Conservation (phyloP, 176 grass and related monocot genomes). For the Zizania latifolia region DNA sequence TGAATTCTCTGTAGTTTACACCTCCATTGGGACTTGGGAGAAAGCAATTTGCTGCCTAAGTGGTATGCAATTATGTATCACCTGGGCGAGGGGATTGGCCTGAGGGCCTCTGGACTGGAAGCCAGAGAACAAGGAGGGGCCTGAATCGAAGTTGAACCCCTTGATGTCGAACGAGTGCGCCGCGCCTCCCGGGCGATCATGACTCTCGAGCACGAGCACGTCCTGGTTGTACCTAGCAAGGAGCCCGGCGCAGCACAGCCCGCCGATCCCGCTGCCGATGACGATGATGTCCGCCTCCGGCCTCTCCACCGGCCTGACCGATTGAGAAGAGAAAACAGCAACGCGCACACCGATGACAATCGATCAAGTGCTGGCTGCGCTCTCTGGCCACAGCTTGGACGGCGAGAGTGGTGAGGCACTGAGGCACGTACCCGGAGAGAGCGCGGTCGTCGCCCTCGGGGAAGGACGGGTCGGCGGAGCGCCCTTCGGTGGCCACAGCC, state of each 20-base stretch:
- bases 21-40: too few relatives aligned
- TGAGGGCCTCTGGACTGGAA: slow-evolving; percentile 86
- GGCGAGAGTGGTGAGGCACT: neutral
- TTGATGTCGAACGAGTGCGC: slow-evolving; percentile 97
- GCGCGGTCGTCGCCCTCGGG: slow-evolving; percentile 29
- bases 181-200: slow-evolving; percentile 77
- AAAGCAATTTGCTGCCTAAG: neutral
- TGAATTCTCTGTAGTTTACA: too few relatives aligned
- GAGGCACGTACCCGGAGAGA: neutral
- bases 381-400: neutral
- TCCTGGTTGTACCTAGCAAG: slow-evolving; percentile 82
- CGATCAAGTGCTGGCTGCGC: neutral
- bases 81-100: slow-evolving; percentile 92
- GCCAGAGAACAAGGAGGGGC: slow-evolving; percentile 86
- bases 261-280: slow-evolving; percentile 81
- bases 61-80: slow-evolving; percentile 14
- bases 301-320: slow-evolving; percentile 42
- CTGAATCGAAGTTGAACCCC: slow-evolving; percentile 91
- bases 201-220: slow-evolving; percentile 87
- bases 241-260: slow-evolving; percentile 79
- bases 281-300: slow-evolving; percentile 80
- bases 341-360: neutral
- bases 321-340: neutral
- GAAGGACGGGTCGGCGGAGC: slow-evolving; percentile 22
- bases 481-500: slow-evolving; percentile 31